phyloP scores from a whole-genome alignment of 2,329 filamentous ascomycete species.

The Colletotrichum agaves region DNA sequence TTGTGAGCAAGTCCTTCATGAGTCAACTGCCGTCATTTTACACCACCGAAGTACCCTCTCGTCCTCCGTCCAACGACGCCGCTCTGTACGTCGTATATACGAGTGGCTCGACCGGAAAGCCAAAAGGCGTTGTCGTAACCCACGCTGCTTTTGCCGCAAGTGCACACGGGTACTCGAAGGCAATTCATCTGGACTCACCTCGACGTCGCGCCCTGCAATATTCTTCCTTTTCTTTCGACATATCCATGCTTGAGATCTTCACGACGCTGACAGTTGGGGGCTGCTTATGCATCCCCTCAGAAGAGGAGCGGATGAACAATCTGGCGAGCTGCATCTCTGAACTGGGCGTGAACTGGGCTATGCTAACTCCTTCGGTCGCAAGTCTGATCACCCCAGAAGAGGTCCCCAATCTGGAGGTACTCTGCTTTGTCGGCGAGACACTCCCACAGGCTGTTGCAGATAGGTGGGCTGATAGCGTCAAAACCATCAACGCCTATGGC shows the following conservation, averaged over 20 bases:
- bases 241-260: slow-evolving; percentile 52
- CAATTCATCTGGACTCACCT: slow-evolving; percentile 9
- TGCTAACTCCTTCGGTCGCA: slow-evolving; percentile 36
- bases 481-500: slow-evolving; percentile 37
- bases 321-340: slow-evolving; percentile 2
- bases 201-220: slow-evolving; percentile 48
- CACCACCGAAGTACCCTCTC: not conserved
- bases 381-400: slow-evolving; percentile 20
- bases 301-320: slow-evolving; percentile 49
- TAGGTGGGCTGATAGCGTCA: slow-evolving; percentile 36
- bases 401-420: slow-evolving; percentile 19
- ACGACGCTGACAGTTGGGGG: slow-evolving; percentile 49
- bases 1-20: not conserved
- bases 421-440: slow-evolving; percentile 35
- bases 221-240: slow-evolving; percentile 53
- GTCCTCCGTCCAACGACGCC: not conserved
- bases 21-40: not conserved
- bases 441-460: slow-evolving; percentile 28
- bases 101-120: slow-evolving; percentile 30
- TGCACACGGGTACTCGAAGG: slow-evolving; percentile 4
- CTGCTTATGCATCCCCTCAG: slow-evolving; percentile 51
- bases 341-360: slow-evolving; percentile 25
- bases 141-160: slow-evolving; percentile 17
- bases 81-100: slow-evolving; percentile 23
- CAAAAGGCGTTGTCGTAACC: slow-evolving; percentile 28